A percentile compares a stretch with the other conserved stretches of the same genome.
These are phyloP conservation scores for Populus deltoides DNA, from an alignment of 345 rosid species.

Conservation along the genomic window DNA sequence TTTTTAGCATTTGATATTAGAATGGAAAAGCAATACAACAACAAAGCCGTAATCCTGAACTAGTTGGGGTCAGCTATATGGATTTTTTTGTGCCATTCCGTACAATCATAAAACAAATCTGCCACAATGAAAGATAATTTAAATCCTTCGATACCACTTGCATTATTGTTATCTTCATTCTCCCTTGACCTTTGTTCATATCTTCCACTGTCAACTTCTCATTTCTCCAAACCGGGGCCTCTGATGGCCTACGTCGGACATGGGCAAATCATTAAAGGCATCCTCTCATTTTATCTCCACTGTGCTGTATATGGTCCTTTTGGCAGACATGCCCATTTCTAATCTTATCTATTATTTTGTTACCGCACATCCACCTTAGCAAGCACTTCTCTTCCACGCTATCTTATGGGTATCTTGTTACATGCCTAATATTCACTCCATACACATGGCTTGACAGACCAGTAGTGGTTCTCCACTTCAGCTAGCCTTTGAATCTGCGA, in stretches of 20 bases:
- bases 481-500: background rate
- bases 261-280: background rate
- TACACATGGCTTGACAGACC: background rate
- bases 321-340: background rate
- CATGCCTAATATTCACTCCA: background rate
- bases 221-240: background rate
- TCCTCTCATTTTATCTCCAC: background rate
- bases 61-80: background rate
- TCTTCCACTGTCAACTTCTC: background rate
- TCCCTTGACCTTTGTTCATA: background rate
- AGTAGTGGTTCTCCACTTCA: background rate
- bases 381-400: background rate
- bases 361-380: background rate
- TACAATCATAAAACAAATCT: no score
- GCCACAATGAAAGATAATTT: background rate
- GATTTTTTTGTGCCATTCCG: no score
- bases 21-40: background rate
- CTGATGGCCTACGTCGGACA: background rate
- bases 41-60: background rate
- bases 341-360: background rate
- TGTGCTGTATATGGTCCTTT: background rate
- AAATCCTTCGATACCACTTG: background rate
- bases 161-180: background rate
- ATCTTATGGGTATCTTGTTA: background rate
- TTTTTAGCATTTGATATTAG: background rate